Evolutionary conservation across 2,329 filamentous ascomycete species (phyloP).

Genomic region (Sphaerulina populicola): DNA sequence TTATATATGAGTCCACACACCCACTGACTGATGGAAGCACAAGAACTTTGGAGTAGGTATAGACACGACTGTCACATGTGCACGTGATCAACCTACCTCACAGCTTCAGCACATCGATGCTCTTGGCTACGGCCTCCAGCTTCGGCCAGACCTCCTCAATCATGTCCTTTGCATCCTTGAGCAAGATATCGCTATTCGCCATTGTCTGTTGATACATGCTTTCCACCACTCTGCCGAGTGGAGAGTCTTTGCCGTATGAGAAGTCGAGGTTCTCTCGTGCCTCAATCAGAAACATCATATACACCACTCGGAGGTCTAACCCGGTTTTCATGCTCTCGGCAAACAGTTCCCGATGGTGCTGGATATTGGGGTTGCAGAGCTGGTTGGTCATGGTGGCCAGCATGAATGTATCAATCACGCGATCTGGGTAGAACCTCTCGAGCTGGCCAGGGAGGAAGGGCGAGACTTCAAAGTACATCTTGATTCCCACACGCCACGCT

Average conservation of each 20-base stretch:
- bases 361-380: conserved; percentile 19
- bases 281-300: conserved; percentile 39
- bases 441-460: conserved; percentile 39
- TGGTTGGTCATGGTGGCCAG: conserved; percentile 22
- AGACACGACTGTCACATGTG: neutral
- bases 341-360: conserved; percentile 19
- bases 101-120: conserved; percentile 33
- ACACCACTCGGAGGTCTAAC: conserved; percentile 37
- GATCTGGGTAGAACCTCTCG: conserved; percentile 44
- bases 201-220: conserved; percentile 21
- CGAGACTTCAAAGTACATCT: conserved; percentile 46
- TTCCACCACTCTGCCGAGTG: conserved; percentile 27
- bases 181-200: conserved; percentile 18
- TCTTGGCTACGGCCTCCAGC: conserved; percentile 24
- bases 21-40: neutral
- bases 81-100: neutral
- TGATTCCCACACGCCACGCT: conserved; percentile 46
- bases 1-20: neutral
- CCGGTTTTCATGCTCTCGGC: conserved; percentile 29
- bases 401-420: conserved; percentile 43
- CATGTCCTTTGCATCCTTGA: conserved; percentile 17
- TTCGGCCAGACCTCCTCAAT: conserved; percentile 48
- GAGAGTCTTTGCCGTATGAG: conserved; percentile 37
- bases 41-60: neutral
- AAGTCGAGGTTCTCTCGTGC: conserved; percentile 34